These are phyloP conservation scores for Ettlia oleoabundans DNA, from an alignment of 139 green algal genomes.

Conservation along the genomic window DNA sequence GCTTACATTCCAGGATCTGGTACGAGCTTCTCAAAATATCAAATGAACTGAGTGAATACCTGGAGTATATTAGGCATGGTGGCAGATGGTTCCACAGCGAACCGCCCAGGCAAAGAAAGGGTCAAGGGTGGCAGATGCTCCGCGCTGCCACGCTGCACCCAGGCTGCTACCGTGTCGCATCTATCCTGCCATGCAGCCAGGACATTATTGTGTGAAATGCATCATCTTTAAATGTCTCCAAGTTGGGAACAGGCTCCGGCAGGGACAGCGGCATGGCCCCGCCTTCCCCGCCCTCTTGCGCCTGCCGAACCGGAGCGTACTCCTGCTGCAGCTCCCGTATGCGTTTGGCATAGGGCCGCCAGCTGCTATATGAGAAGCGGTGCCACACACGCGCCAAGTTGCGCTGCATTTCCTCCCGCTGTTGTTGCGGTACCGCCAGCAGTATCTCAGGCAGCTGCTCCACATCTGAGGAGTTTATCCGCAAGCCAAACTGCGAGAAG, in stretches of 20 bases:
- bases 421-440: conserved; percentile 21
- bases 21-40: too few species aligned
- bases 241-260: not conserved
- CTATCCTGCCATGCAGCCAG: conserved; percentile 45
- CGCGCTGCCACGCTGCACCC: too few species aligned
- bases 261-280: not conserved
- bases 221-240: conserved; percentile 50
- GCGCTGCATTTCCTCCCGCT: conserved; percentile 46
- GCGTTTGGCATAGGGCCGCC: conserved; percentile 27
- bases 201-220: conserved; percentile 71
- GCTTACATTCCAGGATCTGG: too few species aligned
- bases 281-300: not conserved
- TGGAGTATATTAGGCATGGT: too few species aligned
- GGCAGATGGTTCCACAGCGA: too few species aligned
- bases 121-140: too few species aligned
- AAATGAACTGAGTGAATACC: too few species aligned
- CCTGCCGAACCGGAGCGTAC: too few species aligned
- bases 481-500: conserved; percentile 24
- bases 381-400: conserved; percentile 52
- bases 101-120: too few species aligned
- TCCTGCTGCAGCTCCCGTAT: conserved; percentile 2
- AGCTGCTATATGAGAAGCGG: conserved; percentile 50
- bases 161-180: not conserved
- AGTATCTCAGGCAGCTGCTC: conserved; percentile 56
- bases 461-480: conserved; percentile 27